phyloP scores from a whole-genome alignment of 2,329 filamentous ascomycete genomes.

The Didymella glomerata region DNA sequence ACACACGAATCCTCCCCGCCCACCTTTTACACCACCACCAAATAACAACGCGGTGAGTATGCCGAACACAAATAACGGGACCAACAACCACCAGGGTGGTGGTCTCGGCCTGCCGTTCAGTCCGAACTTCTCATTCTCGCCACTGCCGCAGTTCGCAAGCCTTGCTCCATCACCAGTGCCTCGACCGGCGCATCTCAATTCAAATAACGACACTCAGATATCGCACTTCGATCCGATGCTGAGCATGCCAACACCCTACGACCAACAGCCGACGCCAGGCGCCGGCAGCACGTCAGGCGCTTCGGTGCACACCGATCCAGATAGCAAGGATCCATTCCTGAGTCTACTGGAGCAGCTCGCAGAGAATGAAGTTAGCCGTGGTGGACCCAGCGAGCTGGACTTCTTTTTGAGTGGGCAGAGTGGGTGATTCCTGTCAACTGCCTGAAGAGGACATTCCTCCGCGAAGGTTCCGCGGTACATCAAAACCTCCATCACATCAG shows the following conservation, averaged over 20 bases:
- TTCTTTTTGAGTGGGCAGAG: constrained; percentile 68
- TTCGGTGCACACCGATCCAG: constrained; percentile 57
- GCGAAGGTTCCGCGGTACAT: constrained; percentile 13
- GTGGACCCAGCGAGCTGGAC: constrained; percentile 77
- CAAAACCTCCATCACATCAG: constrained; percentile 7
- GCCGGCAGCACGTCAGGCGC: constrained; percentile 53
- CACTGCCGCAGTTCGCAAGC: constrained; percentile 46
- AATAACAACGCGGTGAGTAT: constrained; percentile 28
- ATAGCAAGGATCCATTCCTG: constrained; percentile 80
- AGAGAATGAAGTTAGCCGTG: constrained; percentile 76
- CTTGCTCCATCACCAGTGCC: constrained; percentile 45
- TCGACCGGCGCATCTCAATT: constrained; percentile 29
- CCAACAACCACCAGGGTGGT: constrained; percentile 24
- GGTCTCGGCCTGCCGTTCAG: constrained; percentile 51
- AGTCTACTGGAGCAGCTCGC: constrained; percentile 81
- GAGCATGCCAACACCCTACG: constrained; percentile 51
- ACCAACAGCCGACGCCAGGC: constrained; percentile 57
- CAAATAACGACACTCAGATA: constrained; percentile 27
- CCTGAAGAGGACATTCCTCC: constrained; percentile 17
- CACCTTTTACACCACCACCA: constrained; percentile 43
- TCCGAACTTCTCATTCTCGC: constrained; percentile 52
- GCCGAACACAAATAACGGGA: constrained; percentile 24
- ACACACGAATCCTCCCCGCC: constrained; percentile 33
- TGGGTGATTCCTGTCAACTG: constrained; percentile 28
- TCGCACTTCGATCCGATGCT: constrained; percentile 53